phyloP scores from a whole-genome alignment of 2,329 filamentous ascomycete genomes.

The Remersonia thermophila region DNA sequence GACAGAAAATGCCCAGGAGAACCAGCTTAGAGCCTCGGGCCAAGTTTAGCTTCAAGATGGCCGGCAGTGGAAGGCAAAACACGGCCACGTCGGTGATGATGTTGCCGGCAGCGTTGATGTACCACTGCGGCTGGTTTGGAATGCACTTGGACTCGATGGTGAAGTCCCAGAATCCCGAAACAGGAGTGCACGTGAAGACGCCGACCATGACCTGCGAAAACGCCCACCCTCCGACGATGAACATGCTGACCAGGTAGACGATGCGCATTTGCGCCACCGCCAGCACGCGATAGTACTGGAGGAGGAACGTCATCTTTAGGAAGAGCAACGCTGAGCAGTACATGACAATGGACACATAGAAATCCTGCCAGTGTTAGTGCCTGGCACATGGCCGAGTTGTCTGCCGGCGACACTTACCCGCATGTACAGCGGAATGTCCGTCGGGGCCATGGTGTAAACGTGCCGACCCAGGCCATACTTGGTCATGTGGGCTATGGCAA shows the following conservation, averaged over 20 bases:
- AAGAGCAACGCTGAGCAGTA: conserved; percentile 23
- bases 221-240: conserved; percentile 24
- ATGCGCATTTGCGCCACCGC: conserved; percentile 21
- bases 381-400: no score
- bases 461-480: conserved; percentile 11
- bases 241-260: conserved; percentile 21
- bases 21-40: conserved; percentile 21
- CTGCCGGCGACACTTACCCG: conserved; percentile 2
- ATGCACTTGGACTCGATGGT: conserved; percentile 18
- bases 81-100: conserved; percentile 26
- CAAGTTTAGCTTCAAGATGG: conserved; percentile 22
- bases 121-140: conserved; percentile 22
- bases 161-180: conserved; percentile 24
- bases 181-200: conserved; percentile 24
- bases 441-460: conserved; percentile 7
- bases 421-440: conserved; percentile 9
- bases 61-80: conserved; percentile 24
- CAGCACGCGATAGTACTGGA: conserved; percentile 28
- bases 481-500: conserved; percentile 14
- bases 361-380: conserved; percentile 15
- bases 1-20: conserved; percentile 24
- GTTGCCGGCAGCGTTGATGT: conserved; percentile 26
- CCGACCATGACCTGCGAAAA: conserved; percentile 23
- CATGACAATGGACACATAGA: conserved; percentile 25
- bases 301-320: conserved; percentile 26